Evolutionary conservation across 2,329 filamentous ascomycete species (phyloP), one percentile per base, ranked within the genome.

Genomic region (Xenoacremonium recifei): DNA sequence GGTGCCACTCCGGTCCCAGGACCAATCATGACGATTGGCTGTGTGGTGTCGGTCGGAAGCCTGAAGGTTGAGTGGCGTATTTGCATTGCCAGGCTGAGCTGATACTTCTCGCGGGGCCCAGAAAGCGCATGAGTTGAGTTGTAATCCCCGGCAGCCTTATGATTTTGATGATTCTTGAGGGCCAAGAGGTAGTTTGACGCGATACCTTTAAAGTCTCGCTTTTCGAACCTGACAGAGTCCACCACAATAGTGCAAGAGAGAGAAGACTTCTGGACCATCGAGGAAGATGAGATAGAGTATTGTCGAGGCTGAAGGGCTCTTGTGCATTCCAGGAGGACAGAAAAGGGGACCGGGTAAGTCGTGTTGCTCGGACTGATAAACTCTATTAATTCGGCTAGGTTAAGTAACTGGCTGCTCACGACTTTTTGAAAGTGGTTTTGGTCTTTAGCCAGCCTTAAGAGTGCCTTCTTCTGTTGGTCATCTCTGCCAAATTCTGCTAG

Each of bases 261-360:
- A 9, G 39, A 21, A 9, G 39, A 36, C 3, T 39, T 39, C 5
- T 42, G 13, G 21, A 68, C 62, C 6, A 64, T 67, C 12, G 76
- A 80, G 0, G 75, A 79, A 1, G 77, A 80, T 1, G 77, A 80
- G 48, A 82, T 79, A 5, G 72, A 77, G 60, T 82, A 82, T 47
- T 79, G 76, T 11, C 78, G 74, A 19, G 77, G 67, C 9, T 75
- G 72, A 69, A 27, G 23, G 9, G 9, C 9, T 9, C 13, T 27
- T 7, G 13, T 27, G 23, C 13, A 9, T 13, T 27, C 23, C 23
- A 27, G 23, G 23, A 7, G 13, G 23, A 27, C 13, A 7, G 23
- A 27, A 7, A 27, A 27, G 7, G 23, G 23, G 13, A 27, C 13
- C 9, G 7, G 9, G 9, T 27, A 7, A 7, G 9, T 9, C 23